Evolutionary conservation across 2,329 filamentous ascomycete genomes (phyloP), one percentile per base, ranked within the genome.

Genomic region (Colletotrichum australisinense): DNA sequence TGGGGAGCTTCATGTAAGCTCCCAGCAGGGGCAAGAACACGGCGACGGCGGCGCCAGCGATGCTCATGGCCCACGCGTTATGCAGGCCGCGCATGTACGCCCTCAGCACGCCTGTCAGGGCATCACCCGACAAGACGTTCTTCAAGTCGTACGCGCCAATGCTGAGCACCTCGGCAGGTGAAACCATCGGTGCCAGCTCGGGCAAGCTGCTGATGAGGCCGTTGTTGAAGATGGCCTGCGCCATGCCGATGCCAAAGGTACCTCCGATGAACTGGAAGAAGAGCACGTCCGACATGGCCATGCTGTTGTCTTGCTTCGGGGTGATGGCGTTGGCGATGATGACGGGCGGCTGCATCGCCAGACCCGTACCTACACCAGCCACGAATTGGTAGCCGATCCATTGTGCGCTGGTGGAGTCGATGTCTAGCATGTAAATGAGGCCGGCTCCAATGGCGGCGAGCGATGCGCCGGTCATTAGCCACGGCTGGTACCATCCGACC

Each of bases 341-440:
- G 71, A 87, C 83, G 6, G 85, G 85, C 2, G 86, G 78, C 73
- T 87, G 83, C 55, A 82, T 78, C 5, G 76, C 81, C 1, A 78
- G 75, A 5, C 85, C 86, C 30, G 79, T 80, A 3, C 82, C 85
- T 7, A 84, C 70, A 16, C 86, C 86, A n/a, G 77, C 80, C 1
- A 88, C 75, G 9, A 88, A 78, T 77, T 88, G 85, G 73, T 84
- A 87, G 5, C 85, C 85, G 16, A 87, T 82, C 84, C 85, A 87
- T 79, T 78, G 11, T 77, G 81, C 0, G 78, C 38, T 75, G 2
- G 75, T 52, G 22, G 81, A 81, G 32, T 77, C 70, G 24, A 81
- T 74, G n/a, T 80, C 77, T 6, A 85, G 78, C 1, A 79, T 81
- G 65, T 83, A 84, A 22, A 85, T 75, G n/a, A 84, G 66, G 0